Conservation (phyloP, 176 grass and related monocot genomes). For the Phragmites australis region DNA sequence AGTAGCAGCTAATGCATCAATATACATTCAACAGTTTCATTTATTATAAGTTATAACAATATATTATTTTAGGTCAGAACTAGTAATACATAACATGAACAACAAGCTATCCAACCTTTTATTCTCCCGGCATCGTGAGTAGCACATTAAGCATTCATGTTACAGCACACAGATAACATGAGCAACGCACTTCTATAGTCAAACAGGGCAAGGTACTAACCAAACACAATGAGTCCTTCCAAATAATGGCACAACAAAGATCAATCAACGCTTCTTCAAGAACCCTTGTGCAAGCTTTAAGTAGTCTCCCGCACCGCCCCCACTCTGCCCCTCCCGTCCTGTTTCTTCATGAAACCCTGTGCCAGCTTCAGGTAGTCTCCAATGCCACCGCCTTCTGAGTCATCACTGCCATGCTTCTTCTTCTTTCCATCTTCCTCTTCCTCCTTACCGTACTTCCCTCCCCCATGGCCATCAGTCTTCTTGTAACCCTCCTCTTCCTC, state of each 20-base stretch:
- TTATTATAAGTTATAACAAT: background rate
- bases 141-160: background rate
- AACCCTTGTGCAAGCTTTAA: conserved; percentile 81
- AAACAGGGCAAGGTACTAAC: conserved; percentile 33
- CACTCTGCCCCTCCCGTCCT: conserved; percentile 53
- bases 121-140: conserved; percentile 9
- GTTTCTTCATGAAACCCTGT: conserved; percentile 75
- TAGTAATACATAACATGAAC: conserved; percentile 16
- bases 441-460: conserved; percentile 49
- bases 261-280: conserved; percentile 74
- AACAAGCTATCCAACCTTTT: conserved; percentile 20
- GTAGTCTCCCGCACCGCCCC: conserved; percentile 55
- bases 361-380: conserved; percentile 72
- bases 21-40: background rate
- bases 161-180: conserved; percentile 9
- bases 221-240: conserved; percentile 36
- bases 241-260: background rate
- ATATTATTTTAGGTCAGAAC: conserved; percentile 2
- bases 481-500: conserved; percentile 51
- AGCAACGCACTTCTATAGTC: background rate
- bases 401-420: conserved; percentile 41
- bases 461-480: conserved; percentile 47
- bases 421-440: conserved; percentile 45
- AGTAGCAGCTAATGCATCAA: background rate
- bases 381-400: conserved; percentile 53